Conservation (phyloP, 23 red algal genomes). For the Agarophyton chilense region DNA sequence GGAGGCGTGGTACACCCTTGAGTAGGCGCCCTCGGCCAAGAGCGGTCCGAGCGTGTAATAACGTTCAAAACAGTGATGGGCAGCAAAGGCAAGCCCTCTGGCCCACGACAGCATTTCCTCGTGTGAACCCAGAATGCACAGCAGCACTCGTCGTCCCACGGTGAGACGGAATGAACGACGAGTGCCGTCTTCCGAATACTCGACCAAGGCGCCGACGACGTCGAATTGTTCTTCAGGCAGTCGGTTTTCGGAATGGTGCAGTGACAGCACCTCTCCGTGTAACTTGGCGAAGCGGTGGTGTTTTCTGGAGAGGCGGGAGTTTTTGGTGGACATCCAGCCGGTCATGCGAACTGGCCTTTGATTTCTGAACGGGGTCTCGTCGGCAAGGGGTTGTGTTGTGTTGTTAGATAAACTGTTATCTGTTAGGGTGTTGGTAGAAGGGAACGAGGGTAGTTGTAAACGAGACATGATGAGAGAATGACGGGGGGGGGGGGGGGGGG, state of each 20-base stretch:
- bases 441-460: not conserved
- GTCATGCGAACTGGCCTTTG: conserved; percentile 42
- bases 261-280: conserved; percentile 61
- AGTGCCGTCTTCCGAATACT: conserved; percentile 12
- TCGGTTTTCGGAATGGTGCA: conserved; percentile 53
- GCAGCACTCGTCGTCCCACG: not conserved
- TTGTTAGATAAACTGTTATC: not conserved
- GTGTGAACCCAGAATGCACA: not conserved
- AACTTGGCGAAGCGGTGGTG: conserved; percentile 58
- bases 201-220: conserved; percentile 38
- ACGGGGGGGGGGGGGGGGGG: not conserved
- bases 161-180: conserved; percentile 24
- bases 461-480: not conserved
- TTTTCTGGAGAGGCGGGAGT: conserved; percentile 11
- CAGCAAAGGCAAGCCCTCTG: conserved; percentile 17
- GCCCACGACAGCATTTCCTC: conserved; percentile 39
- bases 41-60: conserved; percentile 25
- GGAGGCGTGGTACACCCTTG: conserved; percentile 47
- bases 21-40: conserved; percentile 57
- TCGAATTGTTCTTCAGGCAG: conserved; percentile 43
- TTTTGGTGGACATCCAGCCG: conserved; percentile 46
- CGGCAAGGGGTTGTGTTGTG: not conserved
- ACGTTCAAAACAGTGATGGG: conserved; percentile 37
- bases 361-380: conserved; percentile 17
- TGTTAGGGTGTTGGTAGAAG: not conserved